Evolutionary conservation across 116 monocot genomes (phyloP).

Genomic region (Thalassia testudinum): DNA sequence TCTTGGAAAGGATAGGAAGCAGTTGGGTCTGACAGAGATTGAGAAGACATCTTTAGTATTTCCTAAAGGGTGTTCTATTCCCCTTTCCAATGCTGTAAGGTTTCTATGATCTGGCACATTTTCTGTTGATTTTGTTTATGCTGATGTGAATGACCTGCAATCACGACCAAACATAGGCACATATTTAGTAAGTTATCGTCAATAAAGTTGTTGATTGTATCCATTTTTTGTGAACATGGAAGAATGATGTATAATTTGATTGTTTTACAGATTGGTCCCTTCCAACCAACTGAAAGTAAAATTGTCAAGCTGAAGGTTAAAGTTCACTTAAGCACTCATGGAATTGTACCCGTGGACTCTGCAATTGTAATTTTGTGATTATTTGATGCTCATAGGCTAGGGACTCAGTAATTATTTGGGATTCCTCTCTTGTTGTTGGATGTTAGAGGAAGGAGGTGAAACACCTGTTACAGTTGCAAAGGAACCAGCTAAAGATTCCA

Average conservation of each 20-base stretch:
- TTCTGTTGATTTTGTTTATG: conserved; percentile 57
- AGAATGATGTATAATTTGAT: not conserved
- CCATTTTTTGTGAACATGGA: not conserved
- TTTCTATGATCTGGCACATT: conserved; percentile 57
- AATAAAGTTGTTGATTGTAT: not conserved
- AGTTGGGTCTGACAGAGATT: conserved; percentile 20
- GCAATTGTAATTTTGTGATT: conserved; percentile 9
- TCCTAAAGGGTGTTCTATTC: conserved; percentile 70
- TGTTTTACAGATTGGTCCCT: conserved; percentile 73
- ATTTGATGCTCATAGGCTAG: not conserved
- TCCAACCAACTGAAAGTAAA: conserved; percentile 45
- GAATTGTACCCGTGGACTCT: conserved; percentile 75
- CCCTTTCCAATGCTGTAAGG: conserved; percentile 56
- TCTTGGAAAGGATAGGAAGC: conserved; percentile 43
- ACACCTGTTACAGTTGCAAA: conserved; percentile 35
- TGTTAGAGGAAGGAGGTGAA: conserved; percentile 84
- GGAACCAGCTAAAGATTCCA: conserved; percentile 26
- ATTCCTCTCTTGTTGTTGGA: conserved; percentile 15
- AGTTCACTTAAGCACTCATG: conserved; percentile 79
- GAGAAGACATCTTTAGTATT: conserved; percentile 53
- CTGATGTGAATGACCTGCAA: conserved; percentile 21
- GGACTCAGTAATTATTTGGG: not conserved
- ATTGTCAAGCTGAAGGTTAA: conserved; percentile 75
- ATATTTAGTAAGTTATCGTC: conserved; percentile 39
- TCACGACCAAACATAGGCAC: conserved; percentile 53